phyloP scores from a whole-genome alignment of 805 yeast genomes.

The Metschnikowia aberdeeniae region DNA sequence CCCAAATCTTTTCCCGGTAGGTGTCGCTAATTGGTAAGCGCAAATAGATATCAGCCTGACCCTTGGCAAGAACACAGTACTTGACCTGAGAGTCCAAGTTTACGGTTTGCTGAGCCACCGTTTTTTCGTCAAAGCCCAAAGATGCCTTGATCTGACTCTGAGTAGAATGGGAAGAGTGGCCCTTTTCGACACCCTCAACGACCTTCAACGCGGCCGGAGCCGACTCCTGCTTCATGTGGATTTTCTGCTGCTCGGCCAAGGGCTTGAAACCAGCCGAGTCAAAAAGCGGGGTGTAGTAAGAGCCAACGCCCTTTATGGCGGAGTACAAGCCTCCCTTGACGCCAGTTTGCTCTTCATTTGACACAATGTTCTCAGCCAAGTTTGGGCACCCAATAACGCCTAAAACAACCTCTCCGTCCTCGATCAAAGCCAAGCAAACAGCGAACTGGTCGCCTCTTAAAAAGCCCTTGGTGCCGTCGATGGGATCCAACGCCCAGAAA shows the following conservation, averaged over 20 bases:
- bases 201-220: slow-evolving; percentile 54
- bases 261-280: slow-evolving; percentile 30
- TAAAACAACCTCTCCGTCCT: slow-evolving; percentile 75
- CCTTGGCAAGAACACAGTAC: slow-evolving; percentile 85
- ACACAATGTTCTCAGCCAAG: slow-evolving; percentile 50
- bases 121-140: slow-evolving; percentile 45
- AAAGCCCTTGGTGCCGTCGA: slow-evolving; percentile 96
- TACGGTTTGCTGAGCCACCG: slow-evolving; percentile 57
- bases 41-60: slow-evolving; percentile 88
- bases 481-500: slow-evolving; percentile 97
- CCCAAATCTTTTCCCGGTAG: slow-evolving; percentile 96
- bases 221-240: slow-evolving; percentile 50
- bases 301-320: slow-evolving; percentile 65
- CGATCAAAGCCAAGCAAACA: slow-evolving; percentile 86
- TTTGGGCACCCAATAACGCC: slow-evolving; percentile 98
- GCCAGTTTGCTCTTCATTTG: slow-evolving; percentile 32
- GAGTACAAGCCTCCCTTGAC: slow-evolving; percentile 68
- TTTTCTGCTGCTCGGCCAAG: slow-evolving; percentile 30
- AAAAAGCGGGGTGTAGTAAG: slow-evolving; percentile 50
- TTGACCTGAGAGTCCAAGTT: slow-evolving; percentile 95
- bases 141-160: slow-evolving; percentile 69
- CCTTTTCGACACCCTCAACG: slow-evolving; percentile 92
- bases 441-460: slow-evolving; percentile 96
- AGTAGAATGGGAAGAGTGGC: slow-evolving; percentile 87
- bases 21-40: slow-evolving; percentile 74